Evolutionary conservation across 352 stramenopile genomes (phyloP).

Genomic region (Thraustochytrium sp.): DNA sequence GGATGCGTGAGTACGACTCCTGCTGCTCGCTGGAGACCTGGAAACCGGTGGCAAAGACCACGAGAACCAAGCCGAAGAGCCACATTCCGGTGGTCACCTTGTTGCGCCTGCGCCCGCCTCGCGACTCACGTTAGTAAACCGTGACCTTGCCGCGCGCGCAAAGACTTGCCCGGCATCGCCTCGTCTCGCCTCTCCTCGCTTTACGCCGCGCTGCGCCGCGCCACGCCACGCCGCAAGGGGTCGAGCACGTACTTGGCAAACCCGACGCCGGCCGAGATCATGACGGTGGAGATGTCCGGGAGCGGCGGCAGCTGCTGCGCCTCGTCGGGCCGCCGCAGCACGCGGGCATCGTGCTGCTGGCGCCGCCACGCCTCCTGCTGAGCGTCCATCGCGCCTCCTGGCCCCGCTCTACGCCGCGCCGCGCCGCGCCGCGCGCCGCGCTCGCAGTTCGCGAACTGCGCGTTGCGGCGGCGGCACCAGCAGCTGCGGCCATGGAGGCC

Average conservation of each 20-base stretch:
- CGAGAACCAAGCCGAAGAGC: constrained; percentile 36
- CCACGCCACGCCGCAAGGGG: no score
- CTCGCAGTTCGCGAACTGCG: not conserved
- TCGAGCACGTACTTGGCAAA: not conserved
- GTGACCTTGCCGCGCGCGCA: not conserved
- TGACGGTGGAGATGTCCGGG: not conserved
- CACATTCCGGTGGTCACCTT: constrained; percentile 25
- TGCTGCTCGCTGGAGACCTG: constrained; percentile 21
- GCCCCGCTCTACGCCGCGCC: no score
- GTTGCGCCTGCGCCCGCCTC: constrained; percentile 42
- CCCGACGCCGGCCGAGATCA: not conserved
- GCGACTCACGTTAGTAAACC: not conserved
- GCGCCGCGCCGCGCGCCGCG: no score
- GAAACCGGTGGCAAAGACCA: constrained; percentile 45
- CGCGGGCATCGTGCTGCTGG: no score
- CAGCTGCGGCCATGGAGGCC: not conserved
- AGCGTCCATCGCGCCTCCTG: no score
- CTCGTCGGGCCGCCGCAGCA: no score
- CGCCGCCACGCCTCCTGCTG: no score
- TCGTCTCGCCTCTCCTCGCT: no score
- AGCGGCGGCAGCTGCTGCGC: no score
- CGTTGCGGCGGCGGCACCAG: not conserved
- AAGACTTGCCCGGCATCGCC: not conserved
- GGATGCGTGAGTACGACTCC: not conserved
- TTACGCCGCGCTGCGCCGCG: no score